These are phyloP conservation scores for Kondoa subrosea DNA, from an alignment of 768 basidiomycete species.

Conservation along the genomic window DNA sequence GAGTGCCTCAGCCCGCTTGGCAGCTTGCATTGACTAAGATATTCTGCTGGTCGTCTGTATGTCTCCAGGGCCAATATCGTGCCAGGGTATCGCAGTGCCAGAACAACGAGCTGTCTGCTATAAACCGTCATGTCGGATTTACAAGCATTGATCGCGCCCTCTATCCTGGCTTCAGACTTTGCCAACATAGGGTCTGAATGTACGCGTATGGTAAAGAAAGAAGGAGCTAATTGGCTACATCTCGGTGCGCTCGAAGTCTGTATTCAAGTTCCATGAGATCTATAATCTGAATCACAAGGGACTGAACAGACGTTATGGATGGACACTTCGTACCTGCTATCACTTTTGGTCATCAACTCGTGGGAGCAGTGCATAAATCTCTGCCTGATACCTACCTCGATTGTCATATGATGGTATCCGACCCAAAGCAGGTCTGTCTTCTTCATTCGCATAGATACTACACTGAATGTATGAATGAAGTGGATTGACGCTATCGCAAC, in stretches of 20 bases:
- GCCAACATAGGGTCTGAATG: slow-evolving; percentile 89
- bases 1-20: neutral
- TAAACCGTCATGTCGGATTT: neutral
- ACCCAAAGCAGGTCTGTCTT: slow-evolving; percentile 59
- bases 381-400: slow-evolving; percentile 97
- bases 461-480: too few relatives aligned
- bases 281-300: neutral
- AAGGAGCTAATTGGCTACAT: slow-evolving; percentile 93
- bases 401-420: slow-evolving; percentile 98
- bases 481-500: slow-evolving; percentile 94
- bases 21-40: neutral
- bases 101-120: neutral
- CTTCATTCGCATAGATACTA: neutral
- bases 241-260: slow-evolving; percentile 54
- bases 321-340: slow-evolving; percentile 98
- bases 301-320: slow-evolving; percentile 75
- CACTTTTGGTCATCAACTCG: slow-evolving; percentile 69
- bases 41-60: neutral
- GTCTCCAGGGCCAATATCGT: too few relatives aligned
- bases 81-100: too few relatives aligned
- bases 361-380: slow-evolving; percentile 70
- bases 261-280: neutral
- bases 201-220: slow-evolving; percentile 72
- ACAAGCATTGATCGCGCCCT: slow-evolving; percentile 70
- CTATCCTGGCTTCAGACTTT: slow-evolving; percentile 92